Conservation (phyloP, 495 filamentous ascomycete species). For the Margaritispora aquatica region DNA sequence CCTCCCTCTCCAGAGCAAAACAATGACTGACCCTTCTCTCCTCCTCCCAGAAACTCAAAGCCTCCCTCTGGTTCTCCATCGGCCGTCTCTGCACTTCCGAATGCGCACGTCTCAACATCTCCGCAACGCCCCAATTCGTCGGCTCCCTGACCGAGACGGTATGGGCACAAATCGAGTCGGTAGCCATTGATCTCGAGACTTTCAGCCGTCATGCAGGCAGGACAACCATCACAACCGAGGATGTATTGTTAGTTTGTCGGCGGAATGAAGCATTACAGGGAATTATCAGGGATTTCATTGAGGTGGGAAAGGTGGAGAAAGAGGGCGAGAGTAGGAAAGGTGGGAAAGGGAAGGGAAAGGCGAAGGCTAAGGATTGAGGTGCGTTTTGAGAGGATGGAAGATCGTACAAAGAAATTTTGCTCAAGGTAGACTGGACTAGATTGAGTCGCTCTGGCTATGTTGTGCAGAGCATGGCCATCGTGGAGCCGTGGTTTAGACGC, state of each 20-base stretch:
- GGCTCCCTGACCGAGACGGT: slow-evolving; percentile 86
- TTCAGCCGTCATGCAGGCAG: slow-evolving; percentile 90
- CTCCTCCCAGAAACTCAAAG: slow-evolving; percentile 60
- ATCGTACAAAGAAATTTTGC: not conserved
- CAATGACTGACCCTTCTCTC: too few species aligned
- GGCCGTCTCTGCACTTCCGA: slow-evolving; percentile 90
- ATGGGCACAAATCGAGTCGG: slow-evolving; percentile 81
- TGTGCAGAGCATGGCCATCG: too few species aligned
- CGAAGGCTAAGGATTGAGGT: slow-evolving; percentile 2
- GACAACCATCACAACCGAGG: slow-evolving; percentile 70
- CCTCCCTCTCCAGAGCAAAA: not conserved
- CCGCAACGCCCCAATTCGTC: slow-evolving; percentile 94
- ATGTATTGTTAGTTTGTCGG: slow-evolving; percentile 80
- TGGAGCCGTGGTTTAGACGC: too few species aligned
- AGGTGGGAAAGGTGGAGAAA: slow-evolving; percentile 43
- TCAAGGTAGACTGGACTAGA: not conserved
- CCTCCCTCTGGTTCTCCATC: slow-evolving; percentile 85
- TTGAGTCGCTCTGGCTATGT: not conserved
- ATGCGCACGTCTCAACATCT: slow-evolving; percentile 64
- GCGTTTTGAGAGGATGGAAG: not conserved
- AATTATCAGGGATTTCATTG: slow-evolving; percentile 63
- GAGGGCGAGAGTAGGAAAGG: slow-evolving; percentile 26
- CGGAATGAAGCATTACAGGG: slow-evolving; percentile 77
- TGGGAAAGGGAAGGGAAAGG: slow-evolving; percentile 11
- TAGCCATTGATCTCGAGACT: slow-evolving; percentile 67